Base-by-base conservation (phyloP, 768 basidiomycete species). In the Termitomyces sp. region DNA sequence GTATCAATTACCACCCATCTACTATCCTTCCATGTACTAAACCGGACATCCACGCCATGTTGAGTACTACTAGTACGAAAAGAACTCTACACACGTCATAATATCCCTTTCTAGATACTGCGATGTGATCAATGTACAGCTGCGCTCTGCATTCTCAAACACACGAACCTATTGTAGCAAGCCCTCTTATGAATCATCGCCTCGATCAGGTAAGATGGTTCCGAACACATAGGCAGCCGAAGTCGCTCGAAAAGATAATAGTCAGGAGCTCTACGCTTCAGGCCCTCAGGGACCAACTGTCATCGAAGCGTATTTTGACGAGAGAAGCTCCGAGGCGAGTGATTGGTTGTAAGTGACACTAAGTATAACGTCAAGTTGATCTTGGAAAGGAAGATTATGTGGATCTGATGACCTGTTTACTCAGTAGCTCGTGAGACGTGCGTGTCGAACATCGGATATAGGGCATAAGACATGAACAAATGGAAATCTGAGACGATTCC, bases 1-100 rank as follows among this genome's bases (percentile, higher is more conserved):
- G 55, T 60, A 57, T 57, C 55, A 32, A 56, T 28, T 56, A 56
- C 24, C 26, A 50, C 7, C 10, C 56, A 52, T 18, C 32, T 24
- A 14, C 20, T 28, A 57, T 42, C 56, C 56, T 30, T 30, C 45
- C 46, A 26, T 58, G 45, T 53, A 47, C 44, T 47, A 40, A 52
- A 46, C 24, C 9, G 50, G 45, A 53, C 51, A 58, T 45, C 4
- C 43, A 51, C 33, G 22, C 22, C 32, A 32, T 47, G 7, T 20
- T 35, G 12, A 53, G 33, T 47, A 58, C 7, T 44, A 20, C 49
- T 46, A 45, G 43, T 46, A 58, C 50, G 16, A 32, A 47, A 44
- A 26, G 24, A 33, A 18, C 22, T 45, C 24, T 46, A 35, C 36
- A 20, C 9, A 24, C 26, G 38, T 6, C 38, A 40, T 53, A 7